phyloP scores from a whole-genome alignment of 73 alveolate genomes.

The Durusdinium trenchii region DNA sequence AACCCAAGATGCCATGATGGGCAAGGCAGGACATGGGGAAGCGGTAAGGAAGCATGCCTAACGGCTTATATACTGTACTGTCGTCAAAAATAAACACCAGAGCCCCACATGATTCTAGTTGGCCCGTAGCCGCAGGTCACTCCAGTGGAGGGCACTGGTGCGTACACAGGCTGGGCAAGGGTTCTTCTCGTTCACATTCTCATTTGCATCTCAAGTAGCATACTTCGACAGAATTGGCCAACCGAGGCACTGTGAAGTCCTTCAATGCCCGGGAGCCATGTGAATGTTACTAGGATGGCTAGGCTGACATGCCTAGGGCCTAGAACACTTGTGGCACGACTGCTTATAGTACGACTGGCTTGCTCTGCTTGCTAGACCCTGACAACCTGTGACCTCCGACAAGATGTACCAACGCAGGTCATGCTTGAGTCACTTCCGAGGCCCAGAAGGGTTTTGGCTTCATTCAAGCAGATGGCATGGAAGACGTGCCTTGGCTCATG shows the following conservation, averaged over 20 bases:
- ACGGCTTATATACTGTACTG: too few relatives aligned
- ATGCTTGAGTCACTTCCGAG: not conserved
- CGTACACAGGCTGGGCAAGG: constrained; percentile 45
- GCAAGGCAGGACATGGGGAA: constrained; percentile 16
- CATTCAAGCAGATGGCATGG: constrained; percentile 45
- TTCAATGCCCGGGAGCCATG: constrained; percentile 9
- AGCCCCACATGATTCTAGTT: not conserved
- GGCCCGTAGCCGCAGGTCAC: constrained; percentile 19
- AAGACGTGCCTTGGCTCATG: constrained; percentile 13
- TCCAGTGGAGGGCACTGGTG: constrained; percentile 83
- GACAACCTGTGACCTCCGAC: not conserved
- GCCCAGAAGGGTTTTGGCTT: constrained; percentile 77
- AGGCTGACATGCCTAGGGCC: not conserved
- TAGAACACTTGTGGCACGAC: not conserved
- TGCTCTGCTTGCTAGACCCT: not conserved
- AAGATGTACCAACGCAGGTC: not conserved
- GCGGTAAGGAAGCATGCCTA: not conserved
- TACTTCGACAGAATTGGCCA: not conserved
- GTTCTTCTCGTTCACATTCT: not conserved
- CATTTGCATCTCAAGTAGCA: not conserved
- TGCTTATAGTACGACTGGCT: not conserved
- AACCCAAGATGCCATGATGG: constrained; percentile 80
- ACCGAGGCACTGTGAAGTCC: constrained; percentile 75
- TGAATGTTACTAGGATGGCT: not conserved
- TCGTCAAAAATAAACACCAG: too few relatives aligned